These are phyloP conservation scores for Coniochaeta sp. DNA, from an alignment of 2,329 filamentous ascomycete species.

Conservation along the genomic window DNA sequence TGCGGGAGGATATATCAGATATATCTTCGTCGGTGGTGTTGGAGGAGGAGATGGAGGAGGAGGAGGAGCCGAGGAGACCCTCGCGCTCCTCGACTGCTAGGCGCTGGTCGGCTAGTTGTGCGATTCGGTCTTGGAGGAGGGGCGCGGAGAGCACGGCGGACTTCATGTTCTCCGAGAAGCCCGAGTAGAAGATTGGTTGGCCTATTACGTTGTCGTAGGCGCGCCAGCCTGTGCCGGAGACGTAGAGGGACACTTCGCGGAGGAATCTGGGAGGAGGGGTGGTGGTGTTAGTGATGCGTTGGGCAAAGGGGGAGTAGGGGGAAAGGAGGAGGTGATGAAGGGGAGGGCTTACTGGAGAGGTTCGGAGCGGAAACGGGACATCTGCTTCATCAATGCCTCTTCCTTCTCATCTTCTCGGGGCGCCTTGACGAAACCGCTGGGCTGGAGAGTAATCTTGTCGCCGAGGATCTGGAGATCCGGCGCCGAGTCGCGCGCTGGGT, in stretches of 20 bases:
- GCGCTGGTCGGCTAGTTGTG: slow-evolving; percentile 67
- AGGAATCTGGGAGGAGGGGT: slow-evolving; percentile 58
- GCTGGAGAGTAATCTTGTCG: slow-evolving; percentile 67
- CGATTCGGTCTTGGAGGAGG: slow-evolving; percentile 67
- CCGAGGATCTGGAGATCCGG: slow-evolving; percentile 75
- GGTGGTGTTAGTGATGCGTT: slow-evolving; percentile 3
- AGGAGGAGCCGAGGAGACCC: slow-evolving; percentile 44
- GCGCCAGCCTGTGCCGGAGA: slow-evolving; percentile 91
- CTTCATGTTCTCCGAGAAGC: slow-evolving; percentile 90
- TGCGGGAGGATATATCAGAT: slow-evolving; percentile 35
- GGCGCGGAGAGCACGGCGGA: slow-evolving; percentile 66
- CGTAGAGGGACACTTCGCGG: slow-evolving; percentile 86
- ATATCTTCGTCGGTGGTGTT: slow-evolving; percentile 48
- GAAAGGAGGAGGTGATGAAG: neutral
- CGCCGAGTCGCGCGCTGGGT: slow-evolving; percentile 44
- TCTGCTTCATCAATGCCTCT: slow-evolving; percentile 69
- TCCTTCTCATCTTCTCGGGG: slow-evolving; percentile 46
- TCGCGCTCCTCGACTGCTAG: slow-evolving; percentile 71
- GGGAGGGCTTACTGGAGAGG: slow-evolving; percentile 45
- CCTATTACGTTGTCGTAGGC: slow-evolving; percentile 87
- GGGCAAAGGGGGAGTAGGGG: slow-evolving; percentile 5
- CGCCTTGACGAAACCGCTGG: slow-evolving; percentile 58
- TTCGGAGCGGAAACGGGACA: slow-evolving; percentile 75
- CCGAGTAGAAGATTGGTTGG: slow-evolving; percentile 86
- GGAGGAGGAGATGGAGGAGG: no score